Base-by-base conservation (phyloP, 352 stramenopile species). In the Globisporangium recalcitrans region DNA sequence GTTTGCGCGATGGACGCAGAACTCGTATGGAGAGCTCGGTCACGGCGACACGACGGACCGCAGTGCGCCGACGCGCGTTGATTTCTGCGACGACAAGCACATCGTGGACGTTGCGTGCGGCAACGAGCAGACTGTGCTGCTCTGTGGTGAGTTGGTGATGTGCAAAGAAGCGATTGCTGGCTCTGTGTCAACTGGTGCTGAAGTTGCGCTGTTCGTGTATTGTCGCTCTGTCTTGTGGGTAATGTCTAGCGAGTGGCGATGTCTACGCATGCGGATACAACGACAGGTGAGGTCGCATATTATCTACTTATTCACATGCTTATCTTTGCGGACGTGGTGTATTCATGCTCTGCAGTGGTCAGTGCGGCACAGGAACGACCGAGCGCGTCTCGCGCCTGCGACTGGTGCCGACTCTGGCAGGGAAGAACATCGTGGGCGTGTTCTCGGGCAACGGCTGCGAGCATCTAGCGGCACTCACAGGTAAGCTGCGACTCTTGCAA, bases 361-460 rank as follows among this genome's bases (percentile, higher is more conserved):
- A 98, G 58, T 98, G 93, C 71, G 93, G 90, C 55, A 77, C 88
- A 9, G 88, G 83, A 1, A 80, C 83, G n/a, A 93, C 76, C 1
- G 87, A 95, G 31, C 77, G 87, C 36, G 73, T 97, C 10, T 63
- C 68, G 11, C 69, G 38, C 36, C 63, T 80, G 5, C 77, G 62
- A 32, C 64, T 83, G 16, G 78, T 96, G 2, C 52, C 73, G 4
- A 73, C 70, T 3, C 72, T 96, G 11, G 71, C 61, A 26, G 79
- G 78, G 34, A 83, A 91, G 63, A 78, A 85, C 46, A 73, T 89
- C 16, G 63, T 71, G 40, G 65, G 90, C 14, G 63, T 98, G 10
- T 90, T 96, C 62, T 89, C 91, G 11, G 93, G 88, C 52, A 98
- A 98, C 63, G 93, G 93, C 34, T 97, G 90, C 62, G 93, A 98